These are phyloP conservation scores for Limnomonas spitsbergensis DNA, from an alignment of 139 green algal genomes.

Conservation along the genomic window DNA sequence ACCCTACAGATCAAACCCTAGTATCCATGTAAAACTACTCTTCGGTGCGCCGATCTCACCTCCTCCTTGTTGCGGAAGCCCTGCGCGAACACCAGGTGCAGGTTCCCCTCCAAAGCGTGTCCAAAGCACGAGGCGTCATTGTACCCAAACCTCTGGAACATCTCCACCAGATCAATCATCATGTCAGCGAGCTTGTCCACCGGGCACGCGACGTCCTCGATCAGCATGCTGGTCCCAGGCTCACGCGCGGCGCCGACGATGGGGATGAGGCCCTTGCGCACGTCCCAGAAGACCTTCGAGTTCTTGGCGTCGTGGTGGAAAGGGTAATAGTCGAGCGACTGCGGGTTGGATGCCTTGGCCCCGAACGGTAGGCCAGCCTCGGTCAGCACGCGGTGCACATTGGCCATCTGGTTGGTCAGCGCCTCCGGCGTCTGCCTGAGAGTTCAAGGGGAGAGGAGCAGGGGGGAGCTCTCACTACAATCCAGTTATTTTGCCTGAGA, in stretches of 20 bases:
- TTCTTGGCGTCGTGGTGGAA: constrained; percentile 80
- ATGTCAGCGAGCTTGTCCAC: constrained; percentile 93
- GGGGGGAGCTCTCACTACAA: background rate
- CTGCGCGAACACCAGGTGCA: constrained; percentile 94
- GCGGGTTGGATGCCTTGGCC: constrained; percentile 50
- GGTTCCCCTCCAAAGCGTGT: constrained; percentile 95
- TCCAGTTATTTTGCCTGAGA: too few relatives aligned
- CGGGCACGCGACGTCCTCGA: constrained; percentile 96
- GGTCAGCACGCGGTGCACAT: constrained; percentile 53
- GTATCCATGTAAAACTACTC: too few relatives aligned
- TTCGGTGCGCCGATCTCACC: too few relatives aligned
- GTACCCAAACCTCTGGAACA: constrained; percentile 68
- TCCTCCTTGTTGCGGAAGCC: constrained; percentile 85
- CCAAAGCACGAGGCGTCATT: constrained; percentile 93
- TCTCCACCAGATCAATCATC: constrained; percentile 90
- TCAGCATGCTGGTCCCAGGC: constrained; percentile 89
- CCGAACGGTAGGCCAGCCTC: constrained; percentile 68
- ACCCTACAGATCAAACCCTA: too few relatives aligned
- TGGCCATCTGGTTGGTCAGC: constrained; percentile 53
- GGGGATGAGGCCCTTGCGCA: constrained; percentile 94
- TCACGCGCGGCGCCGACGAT: constrained; percentile 91
- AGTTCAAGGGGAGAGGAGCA: background rate
- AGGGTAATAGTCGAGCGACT: constrained; percentile 66
- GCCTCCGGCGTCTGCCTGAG: constrained; percentile 1
- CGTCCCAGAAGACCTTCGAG: constrained; percentile 91